Percentiles rank a stretch among this genome's conserved stretches.
Evolutionary conservation across 1,139 yeast genomes (phyloP).

Genomic region (Pichia terricola): DNA sequence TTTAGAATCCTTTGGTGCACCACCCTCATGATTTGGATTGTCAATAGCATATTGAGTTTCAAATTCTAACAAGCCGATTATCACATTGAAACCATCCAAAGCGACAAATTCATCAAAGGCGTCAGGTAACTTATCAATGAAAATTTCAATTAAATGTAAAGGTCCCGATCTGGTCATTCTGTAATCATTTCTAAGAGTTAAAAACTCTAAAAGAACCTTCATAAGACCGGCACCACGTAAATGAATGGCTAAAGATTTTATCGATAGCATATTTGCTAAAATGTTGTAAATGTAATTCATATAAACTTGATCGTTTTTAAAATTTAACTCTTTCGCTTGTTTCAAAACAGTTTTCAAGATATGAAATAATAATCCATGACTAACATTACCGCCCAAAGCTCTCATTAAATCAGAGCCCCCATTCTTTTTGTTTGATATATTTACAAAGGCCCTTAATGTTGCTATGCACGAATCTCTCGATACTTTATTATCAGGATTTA

Average conservation of each 20-base stretch:
- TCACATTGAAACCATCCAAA: conserved; percentile 51
- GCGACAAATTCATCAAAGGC: conserved; percentile 54
- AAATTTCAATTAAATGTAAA: conserved; percentile 48
- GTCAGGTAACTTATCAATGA: conserved; percentile 38
- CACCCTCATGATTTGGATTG: conserved; percentile 43
- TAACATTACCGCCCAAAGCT: conserved; percentile 83
- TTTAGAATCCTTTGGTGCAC: conserved; percentile 42
- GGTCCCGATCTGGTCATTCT: conserved; percentile 60
- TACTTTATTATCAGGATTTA: conserved; percentile 46
- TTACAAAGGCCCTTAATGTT: conserved; percentile 62
- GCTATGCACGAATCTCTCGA: conserved; percentile 45
- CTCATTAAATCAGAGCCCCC: conserved; percentile 75
- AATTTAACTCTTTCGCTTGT: conserved; percentile 30
- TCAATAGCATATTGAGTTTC: conserved; percentile 61
- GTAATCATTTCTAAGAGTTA: conserved; percentile 41
- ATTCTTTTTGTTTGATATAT: conserved; percentile 56
- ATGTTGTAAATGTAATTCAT: conserved; percentile 48
- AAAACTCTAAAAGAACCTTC: conserved; percentile 53
- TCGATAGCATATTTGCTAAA: conserved; percentile 48
- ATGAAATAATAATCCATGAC: conserved; percentile 76
- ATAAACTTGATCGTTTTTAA: conserved; percentile 38
- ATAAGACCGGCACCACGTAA: conserved; percentile 65
- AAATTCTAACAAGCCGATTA: conserved; percentile 53
- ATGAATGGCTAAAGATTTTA: conserved; percentile 39
- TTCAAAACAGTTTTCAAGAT: conserved; percentile 53